A percentile compares a stretch with the other conserved stretches of the same genome.
These are phyloP conservation scores for Penicillium maclennaniae DNA, from an alignment of 495 filamentous ascomycete species.

Conservation along the genomic window DNA sequence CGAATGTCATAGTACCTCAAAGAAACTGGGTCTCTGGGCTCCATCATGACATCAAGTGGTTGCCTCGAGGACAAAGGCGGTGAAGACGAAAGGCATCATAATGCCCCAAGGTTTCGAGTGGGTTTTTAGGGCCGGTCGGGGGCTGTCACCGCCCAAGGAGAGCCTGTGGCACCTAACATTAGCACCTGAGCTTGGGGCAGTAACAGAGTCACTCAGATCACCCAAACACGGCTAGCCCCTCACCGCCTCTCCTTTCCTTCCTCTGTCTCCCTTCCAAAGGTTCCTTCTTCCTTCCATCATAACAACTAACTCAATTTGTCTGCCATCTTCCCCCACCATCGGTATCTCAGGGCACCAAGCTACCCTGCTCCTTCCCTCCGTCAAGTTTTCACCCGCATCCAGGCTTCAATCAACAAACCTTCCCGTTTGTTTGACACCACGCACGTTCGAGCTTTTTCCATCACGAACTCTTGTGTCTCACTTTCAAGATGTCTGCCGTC, in stretches of 20 bases:
- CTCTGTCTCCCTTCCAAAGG: not conserved
- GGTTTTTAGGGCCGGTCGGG: not conserved
- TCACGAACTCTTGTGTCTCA: slow-evolving; percentile 30
- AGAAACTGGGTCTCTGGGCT: not conserved
- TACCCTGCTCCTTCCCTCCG: slow-evolving; percentile 63
- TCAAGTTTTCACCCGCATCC: slow-evolving; percentile 40
- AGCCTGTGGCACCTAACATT: not conserved
- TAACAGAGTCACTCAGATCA: not conserved
- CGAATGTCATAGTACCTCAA: not conserved
- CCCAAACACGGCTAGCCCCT: slow-evolving; percentile 17
- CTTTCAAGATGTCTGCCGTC: slow-evolving; percentile 56
- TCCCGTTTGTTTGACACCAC: slow-evolving; percentile 42
- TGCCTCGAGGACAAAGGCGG: slow-evolving; percentile 2
- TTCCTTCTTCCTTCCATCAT: slow-evolving; percentile 14
- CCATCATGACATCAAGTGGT: not conserved
- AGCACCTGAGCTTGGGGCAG: not conserved
- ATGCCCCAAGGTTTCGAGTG: too few relatives aligned
- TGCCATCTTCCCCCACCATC: slow-evolving; percentile 27
- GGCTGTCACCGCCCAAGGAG: not conserved
- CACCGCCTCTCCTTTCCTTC: slow-evolving; percentile 28
- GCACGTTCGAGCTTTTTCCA: slow-evolving; percentile 16
- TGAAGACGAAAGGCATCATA: not conserved
- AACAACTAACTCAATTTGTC: slow-evolving; percentile 17
- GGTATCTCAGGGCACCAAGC: slow-evolving; percentile 86
- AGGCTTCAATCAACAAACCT: slow-evolving; percentile 30